Conservation (phyloP, 768 basidiomycete genomes). For the Suillus subluteus region DNA sequence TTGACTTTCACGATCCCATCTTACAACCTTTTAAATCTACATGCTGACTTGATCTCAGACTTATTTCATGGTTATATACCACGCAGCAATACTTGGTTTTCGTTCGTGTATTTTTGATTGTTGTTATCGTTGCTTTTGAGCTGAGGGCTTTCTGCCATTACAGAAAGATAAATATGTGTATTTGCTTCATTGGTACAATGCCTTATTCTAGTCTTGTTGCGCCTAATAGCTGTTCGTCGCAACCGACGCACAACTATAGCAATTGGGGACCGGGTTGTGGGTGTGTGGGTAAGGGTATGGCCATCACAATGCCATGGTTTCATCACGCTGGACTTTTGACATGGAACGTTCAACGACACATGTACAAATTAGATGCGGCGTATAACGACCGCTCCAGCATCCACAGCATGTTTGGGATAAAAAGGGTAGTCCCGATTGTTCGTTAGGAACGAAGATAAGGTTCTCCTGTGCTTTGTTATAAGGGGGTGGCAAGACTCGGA, state of each 20-base stretch:
- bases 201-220: not conserved
- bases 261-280: not conserved
- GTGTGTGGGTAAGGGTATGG: not conserved
- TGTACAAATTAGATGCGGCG: not conserved
- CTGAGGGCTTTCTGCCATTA: not conserved
- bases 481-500: not conserved
- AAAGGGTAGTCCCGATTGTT: not conserved
- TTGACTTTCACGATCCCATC: constrained; percentile 3
- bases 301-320: not conserved
- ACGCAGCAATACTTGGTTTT: not conserved
- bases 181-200: not conserved
- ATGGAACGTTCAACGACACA: not conserved
- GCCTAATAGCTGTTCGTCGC: not conserved
- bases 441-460: not conserved
- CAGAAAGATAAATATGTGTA: not conserved
- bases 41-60: constrained; percentile 10
- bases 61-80: constrained; percentile 8
- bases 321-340: not conserved
- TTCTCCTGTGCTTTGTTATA: not conserved
- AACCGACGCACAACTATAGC: not conserved
- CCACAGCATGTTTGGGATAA: not conserved
- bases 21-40: not conserved
- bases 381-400: not conserved
- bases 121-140: constrained; percentile 8
- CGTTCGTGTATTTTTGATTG: constrained; percentile 13